phyloP scores from a whole-genome alignment of 495 filamentous ascomycete genomes.

The Halenospora varia region DNA sequence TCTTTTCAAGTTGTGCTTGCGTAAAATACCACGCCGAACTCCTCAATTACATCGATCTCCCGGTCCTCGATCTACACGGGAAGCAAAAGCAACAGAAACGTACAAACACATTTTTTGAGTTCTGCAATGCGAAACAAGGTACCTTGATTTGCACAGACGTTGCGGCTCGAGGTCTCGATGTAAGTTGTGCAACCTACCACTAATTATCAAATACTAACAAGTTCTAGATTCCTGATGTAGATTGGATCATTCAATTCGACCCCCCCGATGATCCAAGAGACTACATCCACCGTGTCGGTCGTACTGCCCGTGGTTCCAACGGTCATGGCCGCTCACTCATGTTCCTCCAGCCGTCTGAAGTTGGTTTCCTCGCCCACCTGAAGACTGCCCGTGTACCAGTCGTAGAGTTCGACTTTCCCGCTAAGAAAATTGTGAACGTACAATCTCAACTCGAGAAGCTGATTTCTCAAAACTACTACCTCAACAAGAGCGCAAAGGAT shows the following conservation, averaged over 20 bases:
- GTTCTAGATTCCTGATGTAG: conserved; percentile 79
- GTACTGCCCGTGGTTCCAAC: conserved; percentile 83
- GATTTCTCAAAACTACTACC: conserved; percentile 91
- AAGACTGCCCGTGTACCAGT: conserved; percentile 91
- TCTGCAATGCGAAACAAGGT: conserved; percentile 88
- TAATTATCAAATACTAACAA: neutral
- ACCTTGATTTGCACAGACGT: conserved; percentile 96
- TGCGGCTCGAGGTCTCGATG: conserved; percentile 87
- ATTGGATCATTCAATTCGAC: conserved; percentile 96
- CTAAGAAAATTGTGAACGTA: conserved; percentile 89
- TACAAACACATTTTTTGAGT: conserved; percentile 97
- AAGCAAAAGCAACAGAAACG: conserved; percentile 98
- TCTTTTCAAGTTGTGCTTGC: conserved; percentile 90
- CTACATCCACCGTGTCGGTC: conserved; percentile 96
- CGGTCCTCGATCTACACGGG: conserved; percentile 81
- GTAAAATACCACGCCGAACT: conserved; percentile 95
- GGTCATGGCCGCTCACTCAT: conserved; percentile 34
- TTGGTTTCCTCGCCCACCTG: conserved; percentile 87
- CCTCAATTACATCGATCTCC: conserved; percentile 93
- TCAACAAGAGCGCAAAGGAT: conserved; percentile 77
- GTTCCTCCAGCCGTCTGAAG: conserved; percentile 88
- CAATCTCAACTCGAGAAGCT: conserved; percentile 92
- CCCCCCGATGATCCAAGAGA: conserved; percentile 87
- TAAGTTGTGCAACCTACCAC: conserved; percentile 32
- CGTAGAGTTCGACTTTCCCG: conserved; percentile 92